Base-by-base conservation (phyloP, 2,329 filamentous ascomycete genomes). In the Colletotrichum horii region DNA sequence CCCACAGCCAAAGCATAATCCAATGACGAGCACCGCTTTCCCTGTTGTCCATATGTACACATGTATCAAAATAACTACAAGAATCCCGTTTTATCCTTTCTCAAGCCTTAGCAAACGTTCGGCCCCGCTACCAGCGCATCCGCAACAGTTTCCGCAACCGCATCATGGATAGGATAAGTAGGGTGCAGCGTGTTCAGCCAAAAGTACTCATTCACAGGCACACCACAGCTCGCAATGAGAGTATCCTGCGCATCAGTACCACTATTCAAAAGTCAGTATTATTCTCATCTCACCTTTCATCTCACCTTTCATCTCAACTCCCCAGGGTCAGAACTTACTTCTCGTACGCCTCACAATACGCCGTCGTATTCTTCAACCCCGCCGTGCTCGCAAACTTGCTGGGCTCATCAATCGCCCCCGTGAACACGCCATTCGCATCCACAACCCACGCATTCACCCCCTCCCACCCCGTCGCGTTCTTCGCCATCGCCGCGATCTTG, bases 101-200 rank as follows among this genome's bases (percentile, higher is more conserved):
- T 24, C 15, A 7, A 36, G 6, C 11, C 28, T 32, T 30, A 73
- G 56, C 84, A 88, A 28, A 87, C 79, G 65, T 85, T 86, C 0
- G 85, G 86, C 3, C 84, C 85, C 14, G 78, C 81, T 8, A 74
- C 74, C 77, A 90, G 77, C 5, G 83, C 80, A 69, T 83, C 80
- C 4, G 86, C 85, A 56, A 92, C 83, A 66, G 84, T 81, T 73
- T 89, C 83, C 1, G 91, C 92, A 9, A 92, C 88, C 8, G 89
- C 89, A 67, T 92, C 89, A 77, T 93, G 91, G 69, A 93, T 88
- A 0, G 90, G 88, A 80, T 89, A 91, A 0, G 91, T 93, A n/a
- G 92, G 92, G 79, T 93, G 92, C 77, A 93, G 81, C 52, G 82
- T 85, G 78, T 93, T 93, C 34, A 93, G 83, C 92, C 91, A 93